These are phyloP conservation scores for Cnidoscolus chayamansa DNA, from an alignment of 441 rosid genomes.

Conservation along the genomic window DNA sequence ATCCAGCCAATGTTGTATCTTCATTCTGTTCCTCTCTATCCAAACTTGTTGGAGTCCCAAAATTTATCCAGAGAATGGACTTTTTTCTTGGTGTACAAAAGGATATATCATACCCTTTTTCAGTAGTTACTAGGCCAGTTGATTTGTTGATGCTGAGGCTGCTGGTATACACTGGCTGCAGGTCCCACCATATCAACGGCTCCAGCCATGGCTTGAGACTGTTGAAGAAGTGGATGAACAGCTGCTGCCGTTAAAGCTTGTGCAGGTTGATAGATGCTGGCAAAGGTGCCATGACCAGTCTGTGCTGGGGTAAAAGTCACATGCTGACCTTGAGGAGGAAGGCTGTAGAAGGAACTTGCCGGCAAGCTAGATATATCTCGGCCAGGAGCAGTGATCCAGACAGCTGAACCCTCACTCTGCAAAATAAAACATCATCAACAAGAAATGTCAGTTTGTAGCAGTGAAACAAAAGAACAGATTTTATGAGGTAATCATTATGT, in stretches of 20 bases:
- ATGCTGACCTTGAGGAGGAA: constrained; percentile 86
- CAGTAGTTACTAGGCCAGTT: constrained; percentile 91
- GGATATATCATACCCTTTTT: constrained; percentile 30
- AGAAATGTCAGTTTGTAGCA: not conserved
- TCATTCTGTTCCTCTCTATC: constrained; percentile 25
- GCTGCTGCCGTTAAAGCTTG: constrained; percentile 71
- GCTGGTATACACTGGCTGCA: constrained; percentile 75
- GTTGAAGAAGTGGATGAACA: constrained; percentile 76
- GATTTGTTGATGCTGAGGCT: constrained; percentile 86
- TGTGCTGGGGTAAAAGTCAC: constrained; percentile 72
- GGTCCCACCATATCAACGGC: constrained; percentile 73
- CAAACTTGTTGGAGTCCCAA: constrained; percentile 43
- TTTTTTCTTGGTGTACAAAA: constrained; percentile 34
- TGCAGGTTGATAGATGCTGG: constrained; percentile 69
- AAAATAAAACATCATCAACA: constrained; percentile 21
- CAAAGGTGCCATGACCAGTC: constrained; percentile 64
- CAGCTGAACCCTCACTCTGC: constrained; percentile 84
- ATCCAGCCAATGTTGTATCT: constrained; percentile 34
- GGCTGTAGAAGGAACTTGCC: constrained; percentile 69
- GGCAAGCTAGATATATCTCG: constrained; percentile 70
- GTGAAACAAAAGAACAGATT: not conserved
- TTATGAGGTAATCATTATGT: not conserved
- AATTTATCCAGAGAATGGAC: constrained; percentile 35
- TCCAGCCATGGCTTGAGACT: constrained; percentile 73
- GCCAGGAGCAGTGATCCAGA: constrained; percentile 83